phyloP scores from a whole-genome alignment of 2,329 filamentous ascomycete species.

The Aureobasidium sp. region DNA sequence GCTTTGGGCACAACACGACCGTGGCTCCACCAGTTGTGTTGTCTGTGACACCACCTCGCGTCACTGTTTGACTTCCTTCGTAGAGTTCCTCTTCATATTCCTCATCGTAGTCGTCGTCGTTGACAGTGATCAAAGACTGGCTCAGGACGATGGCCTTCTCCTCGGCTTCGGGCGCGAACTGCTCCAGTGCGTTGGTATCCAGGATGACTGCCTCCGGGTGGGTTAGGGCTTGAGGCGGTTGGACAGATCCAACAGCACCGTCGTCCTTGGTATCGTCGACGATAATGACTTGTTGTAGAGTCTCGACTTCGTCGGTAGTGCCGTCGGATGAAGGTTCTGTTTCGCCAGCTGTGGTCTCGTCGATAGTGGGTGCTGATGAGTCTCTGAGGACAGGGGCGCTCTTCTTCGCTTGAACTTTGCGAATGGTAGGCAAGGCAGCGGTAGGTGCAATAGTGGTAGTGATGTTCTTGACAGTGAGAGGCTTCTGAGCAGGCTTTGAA shows the following conservation, averaged over 20 bases:
- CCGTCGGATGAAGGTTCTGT: neutral
- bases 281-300: neutral
- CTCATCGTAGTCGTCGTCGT: conserved; percentile 53
- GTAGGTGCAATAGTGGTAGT: conserved; percentile 9
- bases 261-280: neutral
- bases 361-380: neutral
- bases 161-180: neutral
- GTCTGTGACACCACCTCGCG: conserved; percentile 51
- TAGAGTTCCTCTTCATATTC: conserved; percentile 69
- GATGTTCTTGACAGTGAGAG: conserved; percentile 26
- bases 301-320: neutral
- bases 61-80: conserved; percentile 63
- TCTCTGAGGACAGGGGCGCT: conserved; percentile 49
- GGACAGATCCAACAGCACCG: neutral
- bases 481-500: conserved; percentile 53
- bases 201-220: neutral
- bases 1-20: conserved; percentile 61
- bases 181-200: neutral
- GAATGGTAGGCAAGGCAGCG: conserved; percentile 24
- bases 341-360: neutral
- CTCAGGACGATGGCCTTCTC: conserved; percentile 1
- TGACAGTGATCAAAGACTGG: conserved; percentile 2
- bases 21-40: conserved; percentile 58
- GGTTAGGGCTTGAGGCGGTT: neutral
- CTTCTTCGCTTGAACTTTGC: conserved; percentile 44